Base-by-base conservation (phyloP, 495 filamentous ascomycete species). In the Penicillium cosmopolitanum region DNA sequence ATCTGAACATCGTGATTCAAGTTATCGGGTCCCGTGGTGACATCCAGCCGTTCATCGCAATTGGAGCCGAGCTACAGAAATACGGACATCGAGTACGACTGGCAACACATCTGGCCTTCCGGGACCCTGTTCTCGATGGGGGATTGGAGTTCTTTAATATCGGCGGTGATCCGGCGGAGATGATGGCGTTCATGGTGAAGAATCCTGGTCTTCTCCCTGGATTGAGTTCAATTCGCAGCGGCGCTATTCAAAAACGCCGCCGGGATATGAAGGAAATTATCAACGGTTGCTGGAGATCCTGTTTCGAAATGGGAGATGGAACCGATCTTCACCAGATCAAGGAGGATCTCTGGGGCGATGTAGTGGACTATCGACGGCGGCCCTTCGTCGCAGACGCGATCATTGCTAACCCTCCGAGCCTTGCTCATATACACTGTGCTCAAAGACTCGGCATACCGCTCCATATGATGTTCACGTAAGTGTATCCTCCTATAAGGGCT, bases 161-260 rank as follows among this genome's bases (percentile, higher is more conserved):
- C 28, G 90, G 91, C 4, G 91, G 91, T 19, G 89, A 93, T 68
- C 91, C 91, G 4, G 80, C 85, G 0, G 85, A 91, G 60, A 80
- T 95, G 19, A 95, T 95, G 91, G 84, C 88, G 0, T 93, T 91
- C 63, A 93, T 93, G 91, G 90, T 93, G 16, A 91, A 93, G 66
- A 91, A 95, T 68, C 88, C 90, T 6, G 89, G 90, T 2, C 78
- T 95, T 50, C 88, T 93, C 67, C 91, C 90, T 0, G 84, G 84
- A 5, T 73, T 93, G 25, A 79, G 85, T 42, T 82, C 87, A 3
- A 71, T 94, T 34, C 80, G 83, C 33, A 84, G 77, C 16, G 90
- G 90, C 5, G 91, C 91, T 52, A 84, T 94, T 35, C 79, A 82
- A 2, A 81, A 84, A 57, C 78, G 87, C 16, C 79, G 89, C 23